These are phyloP conservation scores for Camellia japonica DNA, from an alignment of 148 eudicot species.

Conservation along the genomic window DNA sequence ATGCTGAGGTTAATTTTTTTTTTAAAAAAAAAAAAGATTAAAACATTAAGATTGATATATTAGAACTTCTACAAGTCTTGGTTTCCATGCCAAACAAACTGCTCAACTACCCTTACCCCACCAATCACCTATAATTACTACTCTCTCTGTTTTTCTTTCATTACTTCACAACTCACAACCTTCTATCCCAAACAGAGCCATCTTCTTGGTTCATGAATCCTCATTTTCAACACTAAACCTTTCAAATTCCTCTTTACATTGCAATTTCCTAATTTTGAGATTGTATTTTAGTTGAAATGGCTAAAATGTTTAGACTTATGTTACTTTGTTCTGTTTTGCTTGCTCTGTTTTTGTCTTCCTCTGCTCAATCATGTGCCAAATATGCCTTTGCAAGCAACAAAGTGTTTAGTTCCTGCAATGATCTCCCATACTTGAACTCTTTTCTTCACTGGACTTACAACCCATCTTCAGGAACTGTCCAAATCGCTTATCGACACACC, in stretches of 20 bases:
- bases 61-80: no score
- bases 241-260: neutral
- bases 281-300: neutral
- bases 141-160: conserved; percentile 1
- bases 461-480: conserved; percentile 32
- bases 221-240: no score
- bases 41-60: no score
- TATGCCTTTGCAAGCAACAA: conserved; percentile 40
- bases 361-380: conserved; percentile 37
- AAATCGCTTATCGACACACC: conserved; percentile 57
- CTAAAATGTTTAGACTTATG: conserved; percentile 18
- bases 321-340: conserved; percentile 20
- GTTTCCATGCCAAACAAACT: conserved; percentile 8
- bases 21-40: no score
- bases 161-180: conserved; percentile 3
- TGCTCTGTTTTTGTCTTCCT: conserved; percentile 28
- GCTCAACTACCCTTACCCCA: conserved; percentile 16
- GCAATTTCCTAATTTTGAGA: neutral
- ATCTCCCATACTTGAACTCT: conserved; percentile 55
- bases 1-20: no score
- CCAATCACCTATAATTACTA: conserved; percentile 1
- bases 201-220: no score
- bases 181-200: neutral
- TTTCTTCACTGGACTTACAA: conserved; percentile 63
- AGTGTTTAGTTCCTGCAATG: conserved; percentile 41